Evolutionary conservation across 2,329 filamentous ascomycete species (phyloP).

Genomic region (Thermochaetoides dissita): DNA sequence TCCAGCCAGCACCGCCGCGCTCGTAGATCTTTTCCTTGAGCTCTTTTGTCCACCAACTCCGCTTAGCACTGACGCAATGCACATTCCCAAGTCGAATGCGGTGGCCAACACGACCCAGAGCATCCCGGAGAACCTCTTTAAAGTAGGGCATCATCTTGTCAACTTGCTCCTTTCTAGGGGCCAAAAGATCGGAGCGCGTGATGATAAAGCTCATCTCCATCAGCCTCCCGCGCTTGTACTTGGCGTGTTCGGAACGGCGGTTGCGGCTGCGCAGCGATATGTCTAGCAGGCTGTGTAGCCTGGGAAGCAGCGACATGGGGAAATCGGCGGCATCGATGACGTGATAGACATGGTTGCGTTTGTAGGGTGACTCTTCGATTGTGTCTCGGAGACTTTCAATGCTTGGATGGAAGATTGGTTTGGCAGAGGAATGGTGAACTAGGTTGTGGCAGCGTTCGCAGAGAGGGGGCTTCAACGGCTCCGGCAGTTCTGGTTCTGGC

Average conservation of each 20-base stretch:
- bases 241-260: constrained; percentile 54
- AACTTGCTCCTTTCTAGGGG: constrained; percentile 69
- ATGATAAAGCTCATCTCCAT: constrained; percentile 83
- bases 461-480: constrained; percentile 35
- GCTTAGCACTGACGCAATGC: constrained; percentile 69
- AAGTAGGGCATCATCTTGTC: constrained; percentile 79
- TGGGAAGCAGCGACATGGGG: constrained; percentile 78
- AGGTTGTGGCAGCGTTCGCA: constrained; percentile 83
- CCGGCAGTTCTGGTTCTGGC: neutral
- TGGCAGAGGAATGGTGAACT: constrained; percentile 57
- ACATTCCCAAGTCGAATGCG: constrained; percentile 79
- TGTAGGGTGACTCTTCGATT: constrained; percentile 75
- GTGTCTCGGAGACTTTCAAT: constrained; percentile 71
- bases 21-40: constrained; percentile 77
- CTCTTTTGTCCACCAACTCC: constrained; percentile 80
- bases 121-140: constrained; percentile 59
- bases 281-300: constrained; percentile 55
- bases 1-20: constrained; percentile 77
- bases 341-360: constrained; percentile 90
- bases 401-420: constrained; percentile 65
- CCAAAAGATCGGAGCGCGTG: constrained; percentile 74
- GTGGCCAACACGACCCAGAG: constrained; percentile 52
- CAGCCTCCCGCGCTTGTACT: constrained; percentile 52
- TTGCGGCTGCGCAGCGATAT: constrained; percentile 67
- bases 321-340: constrained; percentile 92